Base-by-base conservation (phyloP, 2,329 filamentous ascomycete genomes). In the Botrytis fragariae region DNA sequence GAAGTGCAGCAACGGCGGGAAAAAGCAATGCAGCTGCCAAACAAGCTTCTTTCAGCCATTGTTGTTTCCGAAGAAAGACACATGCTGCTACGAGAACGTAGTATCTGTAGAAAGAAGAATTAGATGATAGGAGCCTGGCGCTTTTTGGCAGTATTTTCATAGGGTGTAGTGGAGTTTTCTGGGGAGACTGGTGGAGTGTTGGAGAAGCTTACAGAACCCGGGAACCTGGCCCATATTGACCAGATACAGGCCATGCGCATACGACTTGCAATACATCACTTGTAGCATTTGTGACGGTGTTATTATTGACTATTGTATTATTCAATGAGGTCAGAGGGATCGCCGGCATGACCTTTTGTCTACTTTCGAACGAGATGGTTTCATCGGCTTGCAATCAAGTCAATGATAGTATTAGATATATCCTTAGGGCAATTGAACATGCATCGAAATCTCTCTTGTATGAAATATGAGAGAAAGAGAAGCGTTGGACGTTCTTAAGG, bases 61-160 rank as follows among this genome's bases (percentile, higher is more conserved):
- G 86, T 42, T 83, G 81, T 76, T 88, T 89, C 67, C 89, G 85
- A n/a, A 87, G 89, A 65, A 92, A 80, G 5, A 92, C 85, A 77
- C 90, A 92, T 3, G 89, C 85, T 67, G 87, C 85, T 68, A 92
- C 86, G 2, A 92, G 85, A 61, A 88, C 84, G 79, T 92, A 92
- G 79, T 91, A 90, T 74, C 88, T 89, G 74, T 39, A 51, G 48
- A 29, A 51, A 48, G 57, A 68, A 60, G 72, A 51, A 64, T 35
- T 7, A 35, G 42, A 63, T 25, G 39, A 48, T 29, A 71, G 59
- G 7, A 71, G 3, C 14, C 45, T 42, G 22, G 29, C 29, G 6
- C 8, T 20, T 51, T 22, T 22, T 64, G 42, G 44, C 6, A 37
- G 44, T 18, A 10, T 54, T 39, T 39, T 25, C n/a, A 39, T 18